phyloP scores from a whole-genome alignment of 2,329 filamentous ascomycete genomes.

The Cladosporium velox region DNA sequence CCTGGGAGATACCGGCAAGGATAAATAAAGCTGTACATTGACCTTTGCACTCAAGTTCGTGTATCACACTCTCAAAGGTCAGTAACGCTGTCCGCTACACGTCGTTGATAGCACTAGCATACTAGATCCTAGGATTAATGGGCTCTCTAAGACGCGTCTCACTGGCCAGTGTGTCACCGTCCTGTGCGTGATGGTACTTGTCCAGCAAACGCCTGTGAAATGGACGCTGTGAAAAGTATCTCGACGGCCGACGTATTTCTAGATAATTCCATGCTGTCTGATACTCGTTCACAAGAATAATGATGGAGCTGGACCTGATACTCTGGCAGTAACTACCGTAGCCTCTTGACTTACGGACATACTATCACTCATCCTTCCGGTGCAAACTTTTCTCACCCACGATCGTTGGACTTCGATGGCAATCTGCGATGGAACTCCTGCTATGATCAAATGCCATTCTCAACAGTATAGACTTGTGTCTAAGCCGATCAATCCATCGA shows the following conservation, averaged over 20 bases:
- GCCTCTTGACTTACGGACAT: too few relatives aligned
- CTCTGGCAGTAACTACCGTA: background rate
- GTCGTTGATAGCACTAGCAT: too few relatives aligned
- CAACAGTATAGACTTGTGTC: background rate
- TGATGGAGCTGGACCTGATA: background rate
- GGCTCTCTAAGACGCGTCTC: too few relatives aligned
- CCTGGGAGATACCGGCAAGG: background rate
- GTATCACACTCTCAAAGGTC: background rate
- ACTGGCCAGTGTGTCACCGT: too few relatives aligned
- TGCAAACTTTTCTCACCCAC: background rate
- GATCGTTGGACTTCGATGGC: background rate
- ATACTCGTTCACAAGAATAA: background rate
- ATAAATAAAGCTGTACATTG: background rate
- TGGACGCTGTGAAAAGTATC: background rate
- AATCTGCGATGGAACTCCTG: background rate
- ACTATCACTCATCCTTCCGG: background rate
- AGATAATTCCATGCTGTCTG: background rate
- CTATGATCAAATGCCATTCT: background rate
- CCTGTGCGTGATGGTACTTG: background rate
- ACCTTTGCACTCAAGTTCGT: background rate
- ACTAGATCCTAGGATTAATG: too few relatives aligned
- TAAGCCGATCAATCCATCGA: background rate
- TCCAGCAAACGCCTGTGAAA: background rate
- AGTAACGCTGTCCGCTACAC: background rate
- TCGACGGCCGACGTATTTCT: background rate